Evolutionary conservation across 192 early-diverging fungal genomes (phyloP), one percentile per base, ranked within the genome.

Genomic region (Phycomyces nitens): DNA sequence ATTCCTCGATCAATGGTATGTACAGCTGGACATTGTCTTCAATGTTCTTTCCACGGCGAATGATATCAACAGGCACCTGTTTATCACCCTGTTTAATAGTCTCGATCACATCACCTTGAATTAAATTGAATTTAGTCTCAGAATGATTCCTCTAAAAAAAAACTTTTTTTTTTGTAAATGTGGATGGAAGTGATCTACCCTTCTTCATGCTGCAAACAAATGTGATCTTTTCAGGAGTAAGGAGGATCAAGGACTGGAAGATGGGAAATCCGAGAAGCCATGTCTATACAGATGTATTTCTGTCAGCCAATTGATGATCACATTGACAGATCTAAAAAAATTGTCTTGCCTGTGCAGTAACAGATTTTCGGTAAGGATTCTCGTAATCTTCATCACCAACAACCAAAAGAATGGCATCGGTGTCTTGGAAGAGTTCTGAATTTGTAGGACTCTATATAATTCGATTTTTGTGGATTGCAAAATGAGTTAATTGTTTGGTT

Each of bases 221-320:
- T 20, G 87, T 82, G 18, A 93, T 66, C 66, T 88, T 90, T 69
- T 87, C 86, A 27, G 74, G 80, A 16, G 89, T 89, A 42, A 95
- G 77, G 38, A 94, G 56, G 18, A 93, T 83, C 22, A 95, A 71
- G 5, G 93, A 93, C 58, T 98, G 91, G 2, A 88, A 82, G 61
- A 96, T 91, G 70, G 97, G 95, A 64, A 94, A 91, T 42, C 94
- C 94, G 47, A 96, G 81, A 55, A 96, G 80, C 95, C 95, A 99
- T 51, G 84, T 86, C 86, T 99, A 77, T 20, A 60, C 47, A 41
- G 39, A 57, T 22, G 12, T 50, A 9, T 44, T 44, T 60, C 23
- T 6, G 27, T 67, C 3, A 22, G 44, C n/a, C 16, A 24, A 42
- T 5, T 56, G 29, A 62, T 2, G 22, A 40, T 5, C 47, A 22